Evolutionary conservation across 164 flowering plant genomes (phyloP).

Genomic region (Nelumbo lutea): DNA sequence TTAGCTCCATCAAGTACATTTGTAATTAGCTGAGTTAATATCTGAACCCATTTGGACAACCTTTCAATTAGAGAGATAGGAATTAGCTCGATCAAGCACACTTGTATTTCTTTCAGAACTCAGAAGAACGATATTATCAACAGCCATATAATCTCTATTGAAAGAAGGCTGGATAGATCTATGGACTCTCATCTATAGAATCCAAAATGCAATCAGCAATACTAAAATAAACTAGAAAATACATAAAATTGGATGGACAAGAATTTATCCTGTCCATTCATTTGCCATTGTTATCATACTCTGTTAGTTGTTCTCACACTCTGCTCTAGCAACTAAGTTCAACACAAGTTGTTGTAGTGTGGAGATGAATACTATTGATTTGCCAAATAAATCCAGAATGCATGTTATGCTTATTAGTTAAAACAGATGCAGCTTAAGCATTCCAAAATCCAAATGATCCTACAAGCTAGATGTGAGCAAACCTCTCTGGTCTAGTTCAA

Average conservation of each 20-base stretch:
- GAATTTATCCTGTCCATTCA: not conserved
- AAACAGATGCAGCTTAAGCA: not conserved
- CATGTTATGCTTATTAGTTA: not conserved
- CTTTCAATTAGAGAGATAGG: too few species aligned
- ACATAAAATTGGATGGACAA: not conserved
- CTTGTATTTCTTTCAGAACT: too few species aligned
- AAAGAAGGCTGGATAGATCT: too few species aligned
- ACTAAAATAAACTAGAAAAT: not conserved
- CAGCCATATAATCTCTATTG: too few species aligned
- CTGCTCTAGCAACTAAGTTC: not conserved
- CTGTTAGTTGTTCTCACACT: not conserved
- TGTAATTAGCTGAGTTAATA: too few species aligned
- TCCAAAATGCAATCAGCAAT: not conserved
- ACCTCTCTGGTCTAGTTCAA: slow-evolving; percentile 94
- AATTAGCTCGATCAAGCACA: too few species aligned
- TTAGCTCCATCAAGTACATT: not conserved
- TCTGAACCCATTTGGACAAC: too few species aligned
- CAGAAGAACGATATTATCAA: too few species aligned
- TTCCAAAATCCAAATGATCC: not conserved
- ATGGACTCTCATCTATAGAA: too few species aligned
- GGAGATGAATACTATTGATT: not conserved
- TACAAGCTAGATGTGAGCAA: slow-evolving; percentile 1
- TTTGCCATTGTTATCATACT: not conserved
- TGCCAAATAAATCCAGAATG: not conserved
- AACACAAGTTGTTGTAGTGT: not conserved